A percentile compares a stretch with the other conserved stretches of the same genome.
These are phyloP conservation scores for Penicillium argentinense DNA, from an alignment of 495 filamentous ascomycete species.

Conservation along the genomic window DNA sequence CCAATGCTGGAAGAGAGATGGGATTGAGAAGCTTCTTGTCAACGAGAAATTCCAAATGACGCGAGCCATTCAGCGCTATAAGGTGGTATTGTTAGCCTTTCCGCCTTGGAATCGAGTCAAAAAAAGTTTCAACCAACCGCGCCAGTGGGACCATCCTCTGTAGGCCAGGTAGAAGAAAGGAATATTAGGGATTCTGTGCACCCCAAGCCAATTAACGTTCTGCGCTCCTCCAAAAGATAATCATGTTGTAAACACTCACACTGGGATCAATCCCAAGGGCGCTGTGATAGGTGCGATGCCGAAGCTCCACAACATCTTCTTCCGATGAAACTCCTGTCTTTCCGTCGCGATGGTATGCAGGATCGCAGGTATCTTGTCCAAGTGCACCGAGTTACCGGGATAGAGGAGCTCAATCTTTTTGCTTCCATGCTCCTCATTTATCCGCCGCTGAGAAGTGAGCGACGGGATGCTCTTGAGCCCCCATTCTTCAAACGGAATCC, in stretches of 20 bases:
- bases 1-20: slow-evolving; percentile 62
- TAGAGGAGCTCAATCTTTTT: slow-evolving; percentile 75
- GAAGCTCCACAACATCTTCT: slow-evolving; percentile 75
- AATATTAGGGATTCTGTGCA: slow-evolving; percentile 78
- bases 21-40: slow-evolving; percentile 65
- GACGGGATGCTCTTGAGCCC: slow-evolving; percentile 92
- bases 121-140: slow-evolving; percentile 41
- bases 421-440: slow-evolving; percentile 61
- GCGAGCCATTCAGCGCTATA: slow-evolving; percentile 74
- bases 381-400: slow-evolving; percentile 65
- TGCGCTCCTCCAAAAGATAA: too few species aligned
- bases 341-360: slow-evolving; percentile 71
- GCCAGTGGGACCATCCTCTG: slow-evolving; percentile 70
- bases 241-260: slow-evolving; percentile 56
- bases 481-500: slow-evolving; percentile 97
- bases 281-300: slow-evolving; percentile 79
- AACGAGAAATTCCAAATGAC: slow-evolving; percentile 79
- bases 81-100: slow-evolving; percentile 8
- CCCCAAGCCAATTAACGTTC: too few species aligned
- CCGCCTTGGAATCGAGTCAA: background rate
- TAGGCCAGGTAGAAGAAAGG: slow-evolving; percentile 96
- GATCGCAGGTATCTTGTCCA: slow-evolving; percentile 57
- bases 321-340: slow-evolving; percentile 71
- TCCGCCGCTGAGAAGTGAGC: slow-evolving; percentile 62
- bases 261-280: slow-evolving; percentile 76